Percentiles rank a stretch among this genome's conserved stretches.
phyloP scores from a whole-genome alignment of 1,284 basidiomycete genomes.

The Malassezia equina region DNA sequence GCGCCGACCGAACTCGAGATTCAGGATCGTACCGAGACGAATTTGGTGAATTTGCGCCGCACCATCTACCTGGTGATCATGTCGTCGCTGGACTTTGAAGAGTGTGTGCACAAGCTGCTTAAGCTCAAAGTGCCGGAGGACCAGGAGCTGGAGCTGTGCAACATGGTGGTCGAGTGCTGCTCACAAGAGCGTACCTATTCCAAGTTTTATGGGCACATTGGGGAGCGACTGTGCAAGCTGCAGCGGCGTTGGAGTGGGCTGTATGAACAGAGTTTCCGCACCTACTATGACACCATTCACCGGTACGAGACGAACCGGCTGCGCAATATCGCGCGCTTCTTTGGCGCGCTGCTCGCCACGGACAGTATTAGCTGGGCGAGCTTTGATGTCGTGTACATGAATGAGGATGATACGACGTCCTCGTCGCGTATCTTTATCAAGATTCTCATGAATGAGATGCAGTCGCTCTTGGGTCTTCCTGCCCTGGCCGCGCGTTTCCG shows the following conservation, averaged over 20 bases:
- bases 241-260: slow-evolving; percentile 84
- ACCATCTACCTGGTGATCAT: slow-evolving; percentile 96
- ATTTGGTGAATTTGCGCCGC: slow-evolving; percentile 84
- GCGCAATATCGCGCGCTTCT: slow-evolving; percentile 92
- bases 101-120: slow-evolving; percentile 93
- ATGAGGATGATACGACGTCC: slow-evolving; percentile 93
- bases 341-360: slow-evolving; percentile 65
- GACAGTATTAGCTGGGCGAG: slow-evolving; percentile 84
- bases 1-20: slow-evolving; percentile 58
- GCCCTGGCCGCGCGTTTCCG: slow-evolving; percentile 68
- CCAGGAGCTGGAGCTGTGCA: slow-evolving; percentile 74
- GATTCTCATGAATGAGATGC: slow-evolving; percentile 87
- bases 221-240: slow-evolving; percentile 90
- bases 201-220: slow-evolving; percentile 87
- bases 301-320: slow-evolving; percentile 96
- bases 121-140: slow-evolving; percentile 64
- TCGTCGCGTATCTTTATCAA: slow-evolving; percentile 95
- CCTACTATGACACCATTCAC: slow-evolving; percentile 92
- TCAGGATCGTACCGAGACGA: slow-evolving; percentile 86
- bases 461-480: slow-evolving; percentile 82
- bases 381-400: slow-evolving; percentile 76
- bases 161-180: slow-evolving; percentile 99
- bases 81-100: slow-evolving; percentile 66
- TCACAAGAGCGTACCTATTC: slow-evolving; percentile 96
- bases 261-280: slow-evolving; percentile 75